Evolutionary conservation across 1,139 yeast genomes (phyloP).

Genomic region (Groenewaldozyma auringiensis): DNA sequence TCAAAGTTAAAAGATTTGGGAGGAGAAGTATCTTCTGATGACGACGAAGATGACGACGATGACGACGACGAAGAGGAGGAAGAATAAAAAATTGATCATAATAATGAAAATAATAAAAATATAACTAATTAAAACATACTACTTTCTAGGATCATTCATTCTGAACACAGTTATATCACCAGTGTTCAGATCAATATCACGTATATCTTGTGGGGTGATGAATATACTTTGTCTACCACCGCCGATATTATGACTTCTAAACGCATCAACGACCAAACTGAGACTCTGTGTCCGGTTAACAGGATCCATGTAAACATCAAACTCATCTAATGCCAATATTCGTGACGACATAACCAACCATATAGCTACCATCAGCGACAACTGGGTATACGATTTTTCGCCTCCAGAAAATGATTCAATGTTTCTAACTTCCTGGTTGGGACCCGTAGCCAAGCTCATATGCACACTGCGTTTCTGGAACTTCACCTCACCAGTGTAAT

Average conservation of each 20-base stretch:
- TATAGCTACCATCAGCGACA: slow-evolving; percentile 76
- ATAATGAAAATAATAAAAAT: background rate
- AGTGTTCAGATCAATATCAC: slow-evolving; percentile 56
- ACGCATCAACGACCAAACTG: slow-evolving; percentile 60
- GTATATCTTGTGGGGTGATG: slow-evolving; percentile 75
- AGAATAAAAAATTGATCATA: slow-evolving; percentile 16
- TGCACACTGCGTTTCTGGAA: slow-evolving; percentile 11
- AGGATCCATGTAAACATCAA: slow-evolving; percentile 97
- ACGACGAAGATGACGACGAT: slow-evolving; percentile 47
- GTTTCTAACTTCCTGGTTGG: slow-evolving; percentile 53
- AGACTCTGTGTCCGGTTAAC: slow-evolving; percentile 80
- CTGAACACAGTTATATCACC: slow-evolving; percentile 62
- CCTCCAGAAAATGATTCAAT: slow-evolving; percentile 93
- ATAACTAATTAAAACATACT: background rate
- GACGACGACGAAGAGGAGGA: slow-evolving; percentile 39
- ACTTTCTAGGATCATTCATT: slow-evolving; percentile 47
- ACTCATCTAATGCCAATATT: slow-evolving; percentile 88
- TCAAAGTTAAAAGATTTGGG: slow-evolving; percentile 44
- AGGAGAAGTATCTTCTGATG: slow-evolving; percentile 35
- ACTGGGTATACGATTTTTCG: slow-evolving; percentile 89
- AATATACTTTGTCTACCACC: slow-evolving; percentile 65
- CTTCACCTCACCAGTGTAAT: slow-evolving; percentile 50
- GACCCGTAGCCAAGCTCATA: slow-evolving; percentile 23
- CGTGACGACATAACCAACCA: slow-evolving; percentile 91
- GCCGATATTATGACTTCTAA: slow-evolving; percentile 51